These are phyloP conservation scores for Ampelomyces quisqualis DNA, from an alignment of 2,329 filamentous ascomycete genomes.

Conservation along the genomic window DNA sequence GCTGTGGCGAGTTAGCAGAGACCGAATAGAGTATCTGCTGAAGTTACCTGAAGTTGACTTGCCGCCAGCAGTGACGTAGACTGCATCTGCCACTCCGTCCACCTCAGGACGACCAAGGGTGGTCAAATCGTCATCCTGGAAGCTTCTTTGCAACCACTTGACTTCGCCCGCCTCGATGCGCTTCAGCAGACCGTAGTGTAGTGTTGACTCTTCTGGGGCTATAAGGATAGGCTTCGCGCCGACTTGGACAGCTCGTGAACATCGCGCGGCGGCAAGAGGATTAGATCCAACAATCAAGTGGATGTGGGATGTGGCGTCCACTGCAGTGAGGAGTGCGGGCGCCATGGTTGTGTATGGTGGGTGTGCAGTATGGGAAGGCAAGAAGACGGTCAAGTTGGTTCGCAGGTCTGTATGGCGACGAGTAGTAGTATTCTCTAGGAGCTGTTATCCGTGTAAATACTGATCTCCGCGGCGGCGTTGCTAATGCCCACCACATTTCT, in stretches of 20 bases:
- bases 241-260: slow-evolving; percentile 74
- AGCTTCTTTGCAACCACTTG: slow-evolving; percentile 64
- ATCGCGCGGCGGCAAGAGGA: slow-evolving; percentile 81
- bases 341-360: slow-evolving; percentile 44
- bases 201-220: slow-evolving; percentile 63
- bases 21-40: not conserved
- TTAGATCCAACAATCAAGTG: slow-evolving; percentile 88
- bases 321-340: slow-evolving; percentile 67
- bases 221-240: slow-evolving; percentile 81
- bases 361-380: slow-evolving; percentile 2
- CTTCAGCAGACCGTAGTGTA: slow-evolving; percentile 63
- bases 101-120: slow-evolving; percentile 79
- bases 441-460: slow-evolving; percentile 11
- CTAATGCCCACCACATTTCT: slow-evolving; percentile 26
- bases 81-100: slow-evolving; percentile 77
- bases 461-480: slow-evolving; percentile 13
- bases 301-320: slow-evolving; percentile 68
- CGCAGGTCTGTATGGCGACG: not conserved
- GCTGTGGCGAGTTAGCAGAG: slow-evolving; percentile 47
- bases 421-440: slow-evolving; percentile 10
- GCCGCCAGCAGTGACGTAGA: slow-evolving; percentile 74
- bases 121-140: slow-evolving; percentile 70
- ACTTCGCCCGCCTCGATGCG: slow-evolving; percentile 67
- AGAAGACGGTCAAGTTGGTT: not conserved
- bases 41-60: slow-evolving; percentile 52